Evolutionary conservation across 2,329 filamentous ascomycete species (phyloP).

Genomic region (Rosellinia necatrix): DNA sequence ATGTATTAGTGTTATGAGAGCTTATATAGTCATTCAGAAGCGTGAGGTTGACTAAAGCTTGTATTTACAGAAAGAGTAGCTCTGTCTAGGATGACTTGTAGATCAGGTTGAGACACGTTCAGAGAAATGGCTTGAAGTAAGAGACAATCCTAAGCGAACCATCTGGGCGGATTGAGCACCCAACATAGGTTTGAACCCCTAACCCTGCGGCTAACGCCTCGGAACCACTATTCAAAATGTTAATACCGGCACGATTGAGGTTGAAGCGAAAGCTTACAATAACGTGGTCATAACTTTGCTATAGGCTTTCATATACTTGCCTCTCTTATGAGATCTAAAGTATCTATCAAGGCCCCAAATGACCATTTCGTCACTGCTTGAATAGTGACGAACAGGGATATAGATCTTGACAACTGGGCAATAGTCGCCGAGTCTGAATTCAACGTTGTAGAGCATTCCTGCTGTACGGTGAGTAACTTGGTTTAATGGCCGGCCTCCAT

Average conservation of each 20-base stretch:
- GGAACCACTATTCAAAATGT: conserved; percentile 7
- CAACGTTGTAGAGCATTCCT: conserved; percentile 25
- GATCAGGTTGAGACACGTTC: too few species aligned
- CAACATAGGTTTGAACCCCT: conserved; percentile 19
- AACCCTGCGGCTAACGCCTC: background rate
- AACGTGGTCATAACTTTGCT: conserved; percentile 6
- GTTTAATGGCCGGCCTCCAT: background rate
- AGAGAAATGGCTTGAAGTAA: conserved; percentile 20
- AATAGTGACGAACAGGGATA: conserved; percentile 26
- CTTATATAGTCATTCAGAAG: too few species aligned
- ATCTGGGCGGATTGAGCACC: conserved; percentile 12
- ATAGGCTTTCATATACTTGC: conserved; percentile 10
- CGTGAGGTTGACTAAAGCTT: too few species aligned
- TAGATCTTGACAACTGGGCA: conserved; percentile 19
- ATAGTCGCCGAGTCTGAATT: conserved; percentile 14
- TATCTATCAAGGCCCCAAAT: conserved; percentile 5
- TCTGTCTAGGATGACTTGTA: too few species aligned
- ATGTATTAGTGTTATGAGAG: too few species aligned
- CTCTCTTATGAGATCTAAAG: conserved; percentile 10
- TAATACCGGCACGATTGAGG: background rate
- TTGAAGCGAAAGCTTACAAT: conserved; percentile 11
- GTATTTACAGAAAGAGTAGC: background rate
- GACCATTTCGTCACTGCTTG: conserved; percentile 5
- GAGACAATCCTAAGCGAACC: conserved; percentile 20
- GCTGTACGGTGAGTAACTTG: conserved; percentile 17